Base-by-base conservation (phyloP, 352 stramenopile species). In the Phytophthora colocasiae region DNA sequence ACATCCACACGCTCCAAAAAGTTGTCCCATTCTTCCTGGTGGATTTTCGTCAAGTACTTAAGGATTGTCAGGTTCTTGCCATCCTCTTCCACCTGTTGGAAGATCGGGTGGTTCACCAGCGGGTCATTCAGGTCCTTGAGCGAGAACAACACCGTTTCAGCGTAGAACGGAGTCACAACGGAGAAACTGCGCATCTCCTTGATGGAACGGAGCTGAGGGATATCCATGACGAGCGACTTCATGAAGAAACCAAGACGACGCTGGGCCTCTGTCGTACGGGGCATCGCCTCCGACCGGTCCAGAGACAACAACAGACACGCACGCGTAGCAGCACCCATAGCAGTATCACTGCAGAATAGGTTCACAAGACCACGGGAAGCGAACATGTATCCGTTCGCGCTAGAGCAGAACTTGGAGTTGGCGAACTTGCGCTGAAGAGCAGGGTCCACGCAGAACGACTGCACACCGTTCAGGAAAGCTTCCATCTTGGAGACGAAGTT, bases 401-500 rank as follows among this genome's bases (percentile, higher is more conserved):
- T 83, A 2, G 78, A 84, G 57, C 81, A 89, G 52, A 92, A 92
- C 62, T 93, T 94, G 12, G 86, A 75, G 74, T 90, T 92, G 19
- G 57, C 66, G 46, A 95, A 94, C 69, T 93, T 93, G 60, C 73
- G 73, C 60, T 85, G 78, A 43, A 91, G 36, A 24, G 66, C 74
- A 12, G 79, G 83, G 51, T 91, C 85, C 27, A 81, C 58, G 49
- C 83, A 93, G 60, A 96, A 96, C 19, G 63, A 63, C 49, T 90
- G 84, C 2, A 96, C 64, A 3, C 64, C 68, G 38, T 78, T 89
- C 19, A 96, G 51, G 52, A 96, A 88, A 1, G 68, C 67, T 36
- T 95, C 87, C 85, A 92, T 95, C 75, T 95, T 94, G 40, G 60
- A 78, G n/a, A 95, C 87, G 80, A 95, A 95, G 79, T 94, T 95